Conservation (phyloP, 306 rosid genomes). For the Fragaria iinumae region DNA sequence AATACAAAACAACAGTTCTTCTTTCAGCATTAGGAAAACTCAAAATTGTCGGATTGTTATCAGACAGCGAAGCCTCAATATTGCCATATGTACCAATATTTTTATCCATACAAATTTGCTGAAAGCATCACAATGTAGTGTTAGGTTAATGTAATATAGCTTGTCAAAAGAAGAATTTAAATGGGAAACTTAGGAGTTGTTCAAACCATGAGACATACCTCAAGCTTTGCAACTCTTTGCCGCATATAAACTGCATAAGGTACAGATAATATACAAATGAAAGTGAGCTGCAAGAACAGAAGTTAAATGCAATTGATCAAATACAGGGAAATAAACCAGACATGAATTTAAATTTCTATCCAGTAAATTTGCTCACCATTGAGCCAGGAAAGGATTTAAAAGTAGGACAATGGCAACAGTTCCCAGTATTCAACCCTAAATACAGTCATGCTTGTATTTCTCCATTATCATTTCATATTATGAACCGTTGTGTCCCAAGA, state of each 20-base stretch:
- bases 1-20: conserved; percentile 66
- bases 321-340: background rate
- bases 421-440: background rate
- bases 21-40: conserved; percentile 42
- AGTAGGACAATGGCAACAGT: background rate
- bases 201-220: conserved; percentile 41
- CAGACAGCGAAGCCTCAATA: conserved; percentile 23
- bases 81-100: conserved; percentile 25
- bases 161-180: background rate
- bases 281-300: conserved; percentile 53
- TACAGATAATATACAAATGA: conserved; percentile 51
- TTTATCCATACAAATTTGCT: conserved; percentile 48
- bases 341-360: too few species aligned
- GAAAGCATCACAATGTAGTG: conserved; percentile 19
- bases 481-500: background rate
- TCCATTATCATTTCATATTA: background rate
- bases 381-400: background rate
- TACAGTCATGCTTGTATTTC: background rate
- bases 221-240: conserved; percentile 50
- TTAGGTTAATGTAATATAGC: conserved; percentile 1
- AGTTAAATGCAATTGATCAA: background rate
- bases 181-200: background rate
- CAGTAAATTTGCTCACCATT: background rate
- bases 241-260: conserved; percentile 52
- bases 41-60: conserved; percentile 26